Evolutionary conservation across 2,329 filamentous ascomycete genomes (phyloP).

Genomic region (Neonectria hederae): DNA sequence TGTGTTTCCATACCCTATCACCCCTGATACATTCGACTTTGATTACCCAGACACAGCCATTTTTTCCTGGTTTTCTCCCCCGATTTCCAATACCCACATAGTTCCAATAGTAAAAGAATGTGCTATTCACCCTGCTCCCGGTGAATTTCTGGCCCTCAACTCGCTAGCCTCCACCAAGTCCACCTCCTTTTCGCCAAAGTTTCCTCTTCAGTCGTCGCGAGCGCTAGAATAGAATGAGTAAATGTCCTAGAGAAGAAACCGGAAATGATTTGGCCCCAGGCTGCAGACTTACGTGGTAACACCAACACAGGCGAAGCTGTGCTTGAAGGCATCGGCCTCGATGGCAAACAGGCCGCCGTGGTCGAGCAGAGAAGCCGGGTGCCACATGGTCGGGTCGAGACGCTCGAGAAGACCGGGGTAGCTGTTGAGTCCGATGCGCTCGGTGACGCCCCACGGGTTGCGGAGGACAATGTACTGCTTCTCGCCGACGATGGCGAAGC

Average conservation of each 20-base stretch:
- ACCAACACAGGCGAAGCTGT: conserved; percentile 46
- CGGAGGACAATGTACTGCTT: conserved; percentile 54
- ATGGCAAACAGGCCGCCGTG: conserved; percentile 50
- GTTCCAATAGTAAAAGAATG: neutral
- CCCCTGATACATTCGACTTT: neutral
- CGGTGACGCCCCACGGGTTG: conserved; percentile 56
- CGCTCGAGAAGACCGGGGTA: conserved; percentile 52
- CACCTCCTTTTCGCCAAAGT: neutral
- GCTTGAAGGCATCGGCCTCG: conserved; percentile 49
- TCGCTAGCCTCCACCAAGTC: neutral
- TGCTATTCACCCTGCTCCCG: neutral
- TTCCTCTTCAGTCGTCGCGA: neutral
- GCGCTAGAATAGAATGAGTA: neutral
- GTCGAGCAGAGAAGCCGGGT: conserved; percentile 49
- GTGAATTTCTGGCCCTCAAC: neutral
- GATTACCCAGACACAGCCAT: neutral
- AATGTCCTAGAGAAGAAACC: neutral
- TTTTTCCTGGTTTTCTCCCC: neutral
- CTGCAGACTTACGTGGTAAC: conserved; percentile 43
- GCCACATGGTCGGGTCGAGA: conserved; percentile 50
- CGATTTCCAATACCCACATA: neutral
- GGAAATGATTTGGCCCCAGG: neutral
- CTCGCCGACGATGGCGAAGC: conserved; percentile 48
- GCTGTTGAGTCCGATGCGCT: conserved; percentile 52
- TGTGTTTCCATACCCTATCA: neutral